Conservation (phyloP, 805 yeast species). For the Pichia occidentalis region DNA sequence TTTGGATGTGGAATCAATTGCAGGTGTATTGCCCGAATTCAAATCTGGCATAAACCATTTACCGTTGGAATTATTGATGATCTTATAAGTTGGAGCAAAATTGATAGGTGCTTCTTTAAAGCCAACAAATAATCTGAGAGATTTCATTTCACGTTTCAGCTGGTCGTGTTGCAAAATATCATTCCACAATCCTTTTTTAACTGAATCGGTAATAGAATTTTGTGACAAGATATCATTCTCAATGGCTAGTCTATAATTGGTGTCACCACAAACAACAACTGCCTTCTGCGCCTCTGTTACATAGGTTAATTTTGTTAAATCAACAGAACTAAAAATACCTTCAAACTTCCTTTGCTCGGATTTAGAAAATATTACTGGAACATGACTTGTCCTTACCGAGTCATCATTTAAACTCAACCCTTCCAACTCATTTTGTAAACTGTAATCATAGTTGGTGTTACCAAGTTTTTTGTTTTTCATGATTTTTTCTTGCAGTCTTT, state of each 20-base stretch:
- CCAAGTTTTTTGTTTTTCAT: neutral
- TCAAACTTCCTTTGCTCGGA: constrained; percentile 15
- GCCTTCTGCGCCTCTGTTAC: constrained; percentile 16
- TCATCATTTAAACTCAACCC: neutral
- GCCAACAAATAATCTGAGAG: constrained; percentile 33
- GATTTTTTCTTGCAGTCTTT: constrained; percentile 2
- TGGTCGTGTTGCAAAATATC: constrained; percentile 39
- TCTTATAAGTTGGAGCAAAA: constrained; percentile 53
- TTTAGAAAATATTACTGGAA: constrained; percentile 13
- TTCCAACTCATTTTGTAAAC: neutral
- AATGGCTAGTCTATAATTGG: constrained; percentile 40
- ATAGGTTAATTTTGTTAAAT: neutral
- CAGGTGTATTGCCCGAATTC: neutral
- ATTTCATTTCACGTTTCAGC: constrained; percentile 31
- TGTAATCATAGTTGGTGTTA: neutral
- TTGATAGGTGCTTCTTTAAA: constrained; percentile 42
- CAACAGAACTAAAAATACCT: constrained; percentile 2
- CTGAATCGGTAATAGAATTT: constrained; percentile 7
- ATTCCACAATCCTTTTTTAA: constrained; percentile 23
- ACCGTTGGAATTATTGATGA: constrained; percentile 15
- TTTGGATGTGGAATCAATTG: neutral
- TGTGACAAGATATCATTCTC: constrained; percentile 15
- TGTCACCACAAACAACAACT: constrained; percentile 44
- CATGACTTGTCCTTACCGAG: constrained; percentile 1
- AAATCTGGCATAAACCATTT: constrained; percentile 5